Evolutionary conservation across 768 basidiomycete genomes (phyloP).

Genomic region (Amyloporia xantha): DNA sequence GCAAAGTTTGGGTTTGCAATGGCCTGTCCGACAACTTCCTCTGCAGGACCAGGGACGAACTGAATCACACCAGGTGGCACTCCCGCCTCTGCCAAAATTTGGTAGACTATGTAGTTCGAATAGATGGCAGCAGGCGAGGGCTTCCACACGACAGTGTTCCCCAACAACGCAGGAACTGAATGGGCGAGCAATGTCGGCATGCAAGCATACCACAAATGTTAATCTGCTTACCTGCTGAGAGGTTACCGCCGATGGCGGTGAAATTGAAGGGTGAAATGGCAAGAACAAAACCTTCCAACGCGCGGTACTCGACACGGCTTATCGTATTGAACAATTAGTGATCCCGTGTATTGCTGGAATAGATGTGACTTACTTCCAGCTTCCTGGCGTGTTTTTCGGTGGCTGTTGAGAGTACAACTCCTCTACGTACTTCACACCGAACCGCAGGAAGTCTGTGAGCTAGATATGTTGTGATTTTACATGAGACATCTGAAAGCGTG

Average conservation of each 20-base stretch:
- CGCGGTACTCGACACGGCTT: slow-evolving; percentile 92
- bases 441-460: slow-evolving; percentile 92
- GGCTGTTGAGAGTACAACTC: slow-evolving; percentile 92
- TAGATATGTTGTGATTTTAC: too few relatives aligned
- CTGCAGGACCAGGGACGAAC: slow-evolving; percentile 87
- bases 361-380: slow-evolving; percentile 82
- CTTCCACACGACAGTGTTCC: slow-evolving; percentile 96
- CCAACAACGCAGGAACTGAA: slow-evolving; percentile 83
- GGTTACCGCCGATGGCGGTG: slow-evolving; percentile 96
- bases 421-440: slow-evolving; percentile 95
- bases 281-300: slow-evolving; percentile 97
- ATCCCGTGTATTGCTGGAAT: slow-evolving; percentile 2
- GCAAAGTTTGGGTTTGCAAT: slow-evolving; percentile 77
- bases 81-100: slow-evolving; percentile 91
- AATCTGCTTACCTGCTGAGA: slow-evolving; percentile 54
- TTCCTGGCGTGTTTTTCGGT: slow-evolving; percentile 71
- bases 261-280: slow-evolving; percentile 99
- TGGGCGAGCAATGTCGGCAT: slow-evolving; percentile 5
- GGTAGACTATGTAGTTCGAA: slow-evolving; percentile 88
- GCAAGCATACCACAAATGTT: too few relatives aligned
- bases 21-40: slow-evolving; percentile 79
- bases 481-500: neutral
- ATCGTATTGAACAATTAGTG: too few relatives aligned
- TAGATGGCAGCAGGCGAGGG: slow-evolving; percentile 94
- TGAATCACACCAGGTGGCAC: slow-evolving; percentile 94